phyloP scores from a whole-genome alignment of 2,329 filamentous ascomycete genomes.

The Macroventuria anomochaeta region DNA sequence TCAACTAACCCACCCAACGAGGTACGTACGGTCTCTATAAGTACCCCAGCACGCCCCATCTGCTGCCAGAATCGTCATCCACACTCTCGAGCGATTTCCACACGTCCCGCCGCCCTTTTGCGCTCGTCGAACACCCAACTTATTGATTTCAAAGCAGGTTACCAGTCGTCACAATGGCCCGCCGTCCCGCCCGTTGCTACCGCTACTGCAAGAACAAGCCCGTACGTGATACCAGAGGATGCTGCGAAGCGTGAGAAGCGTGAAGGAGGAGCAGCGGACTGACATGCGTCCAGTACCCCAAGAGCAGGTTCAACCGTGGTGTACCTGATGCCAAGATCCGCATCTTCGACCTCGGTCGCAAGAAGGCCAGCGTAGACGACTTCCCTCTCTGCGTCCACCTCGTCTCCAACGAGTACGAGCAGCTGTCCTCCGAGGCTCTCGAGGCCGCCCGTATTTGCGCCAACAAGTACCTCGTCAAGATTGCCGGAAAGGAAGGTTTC shows the following conservation, averaged over 20 bases:
- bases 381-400: slow-evolving; percentile 98
- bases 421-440: slow-evolving; percentile 98
- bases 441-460: slow-evolving; percentile 99
- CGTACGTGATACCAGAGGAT: slow-evolving; percentile 44
- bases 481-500: slow-evolving; percentile 74
- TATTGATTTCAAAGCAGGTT: slow-evolving; percentile 57
- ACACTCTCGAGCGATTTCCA: slow-evolving; percentile 20
- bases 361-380: slow-evolving; percentile 98
- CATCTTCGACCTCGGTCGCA: slow-evolving; percentile 99
- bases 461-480: slow-evolving; percentile 90
- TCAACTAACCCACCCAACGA: slow-evolving; percentile 20
- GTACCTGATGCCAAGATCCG: slow-evolving; percentile 81
- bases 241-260: slow-evolving; percentile 27
- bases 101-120: slow-evolving; percentile 8
- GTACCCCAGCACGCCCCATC: slow-evolving; percentile 2
- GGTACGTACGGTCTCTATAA: slow-evolving; percentile 22
- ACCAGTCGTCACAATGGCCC: slow-evolving; percentile 86
- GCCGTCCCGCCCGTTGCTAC: slow-evolving; percentile 99
- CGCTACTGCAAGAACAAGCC: slow-evolving; percentile 99
- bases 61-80: slow-evolving; percentile 20
- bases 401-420: slow-evolving; percentile 99
- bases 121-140: slow-evolving; percentile 37
- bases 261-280: slow-evolving; percentile 34
- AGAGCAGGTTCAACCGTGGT: slow-evolving; percentile 99
- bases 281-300: slow-evolving; percentile 82